Percentiles rank a stretch among this genome's conserved stretches.
Evolutionary conservation across 2,329 filamentous ascomycete species (phyloP).

Genomic region (Fusarium sacchari): DNA sequence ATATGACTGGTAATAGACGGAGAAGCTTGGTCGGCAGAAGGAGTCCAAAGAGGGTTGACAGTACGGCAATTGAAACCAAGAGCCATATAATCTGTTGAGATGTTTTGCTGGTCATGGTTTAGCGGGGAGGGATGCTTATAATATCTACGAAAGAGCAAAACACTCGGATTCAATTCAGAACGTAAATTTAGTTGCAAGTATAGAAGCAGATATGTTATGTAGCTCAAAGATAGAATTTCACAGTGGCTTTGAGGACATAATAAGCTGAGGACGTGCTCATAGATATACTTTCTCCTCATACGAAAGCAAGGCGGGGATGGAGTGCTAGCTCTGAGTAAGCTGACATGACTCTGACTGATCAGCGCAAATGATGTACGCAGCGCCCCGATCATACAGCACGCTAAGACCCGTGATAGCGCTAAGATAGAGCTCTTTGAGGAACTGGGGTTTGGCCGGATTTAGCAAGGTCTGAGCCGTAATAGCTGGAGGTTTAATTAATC

Average conservation of each 20-base stretch:
- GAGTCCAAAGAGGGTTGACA: neutral
- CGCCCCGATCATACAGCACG: neutral
- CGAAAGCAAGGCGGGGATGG: fast-evolving
- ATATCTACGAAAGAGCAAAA: fast-evolving
- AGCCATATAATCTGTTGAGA: neutral
- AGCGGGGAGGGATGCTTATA: neutral
- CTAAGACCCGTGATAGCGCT: fast-evolving
- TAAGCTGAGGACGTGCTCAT: neutral
- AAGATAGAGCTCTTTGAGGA: neutral
- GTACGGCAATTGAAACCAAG: neutral
- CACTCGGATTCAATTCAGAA: fast-evolving
- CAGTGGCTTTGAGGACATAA: fast-evolving
- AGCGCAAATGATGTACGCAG: neutral
- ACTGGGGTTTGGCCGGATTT: too few relatives aligned
- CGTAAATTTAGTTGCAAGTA: neutral
- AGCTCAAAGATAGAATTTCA: fast-evolving
- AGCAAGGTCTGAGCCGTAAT: too few relatives aligned
- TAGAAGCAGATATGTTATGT: fast-evolving
- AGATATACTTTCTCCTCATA: fast-evolving
- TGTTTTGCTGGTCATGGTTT: neutral
- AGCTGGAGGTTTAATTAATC: too few relatives aligned
- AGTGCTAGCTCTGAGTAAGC: neutral
- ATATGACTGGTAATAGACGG: neutral
- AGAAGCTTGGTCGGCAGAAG: fast-evolving
- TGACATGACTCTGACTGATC: neutral